Conservation (phyloP, 164 flowering plant genomes). For the Liriodendron chinense region DNA sequence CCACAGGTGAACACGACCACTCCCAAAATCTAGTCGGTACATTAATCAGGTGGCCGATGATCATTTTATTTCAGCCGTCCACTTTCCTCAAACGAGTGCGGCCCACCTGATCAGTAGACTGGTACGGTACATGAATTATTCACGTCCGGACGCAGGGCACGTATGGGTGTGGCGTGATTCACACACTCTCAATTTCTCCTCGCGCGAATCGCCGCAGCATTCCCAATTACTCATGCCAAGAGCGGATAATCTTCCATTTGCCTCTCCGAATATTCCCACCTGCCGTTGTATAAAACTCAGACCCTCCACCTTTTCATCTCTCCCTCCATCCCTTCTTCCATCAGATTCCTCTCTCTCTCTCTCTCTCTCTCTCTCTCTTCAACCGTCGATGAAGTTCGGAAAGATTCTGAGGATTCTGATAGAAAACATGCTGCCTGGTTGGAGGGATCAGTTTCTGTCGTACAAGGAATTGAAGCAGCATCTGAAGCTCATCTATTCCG, state of each 20-base stretch:
- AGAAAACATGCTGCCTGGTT: slow-evolving; percentile 82
- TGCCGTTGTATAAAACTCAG: background rate
- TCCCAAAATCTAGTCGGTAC: no score
- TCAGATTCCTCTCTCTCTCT: background rate
- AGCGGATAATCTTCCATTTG: background rate
- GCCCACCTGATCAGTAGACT: no score
- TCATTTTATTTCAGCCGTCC: no score
- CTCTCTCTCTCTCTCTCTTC: background rate
- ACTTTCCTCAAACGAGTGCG: no score
- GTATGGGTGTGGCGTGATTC: no score
- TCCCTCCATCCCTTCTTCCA: background rate
- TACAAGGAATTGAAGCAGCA: slow-evolving; percentile 83
- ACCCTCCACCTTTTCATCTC: background rate
- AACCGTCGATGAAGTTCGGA: slow-evolving; percentile 70
- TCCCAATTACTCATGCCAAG: no score
- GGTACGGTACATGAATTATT: no score
- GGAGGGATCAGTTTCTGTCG: slow-evolving; percentile 86
- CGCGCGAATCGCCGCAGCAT: no score
- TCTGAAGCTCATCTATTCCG: slow-evolving; percentile 54
- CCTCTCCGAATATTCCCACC: background rate
- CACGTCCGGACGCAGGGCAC: no score
- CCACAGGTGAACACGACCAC: no score
- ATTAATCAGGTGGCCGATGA: no score
- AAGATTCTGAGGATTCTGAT: slow-evolving; percentile 83
- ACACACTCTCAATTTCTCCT: no score